Base-by-base conservation (phyloP, 169 alveolate species). In the Eimeria acervulina region DNA sequence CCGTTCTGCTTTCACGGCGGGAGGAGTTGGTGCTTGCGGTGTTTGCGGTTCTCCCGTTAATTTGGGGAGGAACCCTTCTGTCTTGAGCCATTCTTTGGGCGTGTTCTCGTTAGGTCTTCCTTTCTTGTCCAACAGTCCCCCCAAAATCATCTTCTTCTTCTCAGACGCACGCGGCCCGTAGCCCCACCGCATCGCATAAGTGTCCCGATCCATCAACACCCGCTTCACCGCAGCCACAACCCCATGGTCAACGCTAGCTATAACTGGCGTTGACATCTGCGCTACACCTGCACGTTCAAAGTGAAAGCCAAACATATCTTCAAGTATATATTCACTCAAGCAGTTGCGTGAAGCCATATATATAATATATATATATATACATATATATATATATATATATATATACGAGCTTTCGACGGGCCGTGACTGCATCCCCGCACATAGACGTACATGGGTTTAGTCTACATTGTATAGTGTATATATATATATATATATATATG, bases 211-310 rank as follows among this genome's bases (percentile, higher is more conserved):
- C 99, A 99, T 99, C 95, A 99, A 99, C 70, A 99, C 99, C 96
- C 99, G 98, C 97, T 99, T 99, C 81, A 99, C 99, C 95, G 99
- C 99, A 83, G 99, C 99, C 31, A 99, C 99, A 44, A 98, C 98
- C 76, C 99, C 99, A 96, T 99, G 99, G 97, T 99, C 99, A 70
- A 99, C 99, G 51, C 99, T 98, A 28, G 99, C 99, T 40, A 99
- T 99, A 72, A 99, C 99, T 38, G 99, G 99, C 31, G 99, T 99
- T 47, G 99, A 99, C 99, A 99, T 99, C 97, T 99, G 99, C 23
- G 99, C 99, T 76, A 99, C 98, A 28, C 99, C 99, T 91, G 84
- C 6, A n/a, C 17, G 33, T n/a, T 26, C 52, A 31, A n/a, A 74
- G 19, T 4, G n/a, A 7, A 17, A 10, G 7, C 51, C 28, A 17